phyloP scores from a whole-genome alignment of 371 early-diverging fungal genomes.

The Blastocladiella emersonii region DNA sequence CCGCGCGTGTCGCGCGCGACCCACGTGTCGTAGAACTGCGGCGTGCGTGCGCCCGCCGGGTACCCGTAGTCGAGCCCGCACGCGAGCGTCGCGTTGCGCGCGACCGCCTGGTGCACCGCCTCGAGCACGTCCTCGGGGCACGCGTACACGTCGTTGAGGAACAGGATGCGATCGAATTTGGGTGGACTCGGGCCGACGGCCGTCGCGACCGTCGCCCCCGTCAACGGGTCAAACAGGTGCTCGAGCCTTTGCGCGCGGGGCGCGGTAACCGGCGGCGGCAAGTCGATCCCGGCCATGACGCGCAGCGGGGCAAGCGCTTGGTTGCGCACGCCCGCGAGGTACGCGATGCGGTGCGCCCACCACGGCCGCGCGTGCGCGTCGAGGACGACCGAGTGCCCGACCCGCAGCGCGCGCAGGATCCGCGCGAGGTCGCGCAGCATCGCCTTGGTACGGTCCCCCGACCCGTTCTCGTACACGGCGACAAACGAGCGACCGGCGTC shows the following conservation, averaged over 20 bases:
- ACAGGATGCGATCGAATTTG: slow-evolving; percentile 14
- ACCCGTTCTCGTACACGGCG: slow-evolving; percentile 28
- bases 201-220: neutral
- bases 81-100: slow-evolving; percentile 21
- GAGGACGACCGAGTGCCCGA: slow-evolving; percentile 14
- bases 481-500: slow-evolving; percentile 17
- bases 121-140: slow-evolving; percentile 31
- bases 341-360: slow-evolving; percentile 25
- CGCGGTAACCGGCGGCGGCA: no score
- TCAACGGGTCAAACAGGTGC: neutral
- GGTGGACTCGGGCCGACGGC: no score
- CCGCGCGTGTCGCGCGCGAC: slow-evolving; percentile 32
- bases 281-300: neutral
- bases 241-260: no score
- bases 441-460: slow-evolving; percentile 19
- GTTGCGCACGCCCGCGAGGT: slow-evolving; percentile 30
- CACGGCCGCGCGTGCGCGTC: slow-evolving; percentile 9
- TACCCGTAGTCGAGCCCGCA: slow-evolving; percentile 28
- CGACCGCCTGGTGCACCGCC: slow-evolving; percentile 21
- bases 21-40: slow-evolving; percentile 28
- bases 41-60: slow-evolving; percentile 9
- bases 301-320: slow-evolving; percentile 24
- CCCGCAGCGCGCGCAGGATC: slow-evolving; percentile 11
- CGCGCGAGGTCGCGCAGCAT: slow-evolving; percentile 11
- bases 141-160: slow-evolving; percentile 31